Evolutionary conservation across 2,329 filamentous ascomycete genomes (phyloP).

Genomic region (Monilinia polystroma): DNA sequence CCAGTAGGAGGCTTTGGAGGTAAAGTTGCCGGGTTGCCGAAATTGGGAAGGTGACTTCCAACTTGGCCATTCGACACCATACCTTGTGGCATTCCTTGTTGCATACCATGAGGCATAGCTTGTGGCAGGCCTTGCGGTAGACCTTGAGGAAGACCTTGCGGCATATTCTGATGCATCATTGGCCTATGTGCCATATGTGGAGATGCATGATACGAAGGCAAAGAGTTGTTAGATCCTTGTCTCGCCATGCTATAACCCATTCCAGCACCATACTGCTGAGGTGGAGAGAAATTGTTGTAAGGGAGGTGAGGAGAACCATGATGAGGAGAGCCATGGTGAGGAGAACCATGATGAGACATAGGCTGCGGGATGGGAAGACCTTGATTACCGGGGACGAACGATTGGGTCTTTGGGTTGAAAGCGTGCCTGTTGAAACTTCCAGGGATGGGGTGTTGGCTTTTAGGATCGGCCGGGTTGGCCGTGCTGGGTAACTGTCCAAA

Average conservation of each 20-base stretch:
- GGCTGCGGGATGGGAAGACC: constrained; percentile 49
- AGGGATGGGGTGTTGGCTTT: constrained; percentile 78
- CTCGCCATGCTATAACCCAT: constrained; percentile 42
- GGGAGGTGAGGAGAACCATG: constrained; percentile 45
- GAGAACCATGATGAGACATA: constrained; percentile 38
- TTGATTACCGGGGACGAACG: constrained; percentile 72
- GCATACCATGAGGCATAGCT: constrained; percentile 32
- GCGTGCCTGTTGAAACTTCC: constrained; percentile 80
- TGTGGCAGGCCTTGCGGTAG: constrained; percentile 34
- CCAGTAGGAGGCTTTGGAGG: constrained; percentile 54
- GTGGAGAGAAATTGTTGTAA: constrained; percentile 42
- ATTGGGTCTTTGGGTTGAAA: constrained; percentile 93
- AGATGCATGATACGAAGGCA: constrained; percentile 42
- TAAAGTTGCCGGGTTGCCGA: constrained; percentile 53
- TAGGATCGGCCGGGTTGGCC: constrained; percentile 67
- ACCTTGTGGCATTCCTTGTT: constrained; percentile 32
- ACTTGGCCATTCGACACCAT: constrained; percentile 37
- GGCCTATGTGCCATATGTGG: constrained; percentile 41
- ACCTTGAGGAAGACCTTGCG: constrained; percentile 34
- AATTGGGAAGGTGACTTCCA: constrained; percentile 55
- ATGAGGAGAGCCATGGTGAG: constrained; percentile 39
- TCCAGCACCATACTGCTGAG: constrained; percentile 38
- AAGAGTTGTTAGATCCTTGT: constrained; percentile 41
- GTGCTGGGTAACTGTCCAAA: constrained; percentile 77
- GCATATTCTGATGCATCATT: constrained; percentile 40